phyloP scores from a whole-genome alignment of 202 grass and related monocot genomes.

The Schoenoplectus triqueter region DNA sequence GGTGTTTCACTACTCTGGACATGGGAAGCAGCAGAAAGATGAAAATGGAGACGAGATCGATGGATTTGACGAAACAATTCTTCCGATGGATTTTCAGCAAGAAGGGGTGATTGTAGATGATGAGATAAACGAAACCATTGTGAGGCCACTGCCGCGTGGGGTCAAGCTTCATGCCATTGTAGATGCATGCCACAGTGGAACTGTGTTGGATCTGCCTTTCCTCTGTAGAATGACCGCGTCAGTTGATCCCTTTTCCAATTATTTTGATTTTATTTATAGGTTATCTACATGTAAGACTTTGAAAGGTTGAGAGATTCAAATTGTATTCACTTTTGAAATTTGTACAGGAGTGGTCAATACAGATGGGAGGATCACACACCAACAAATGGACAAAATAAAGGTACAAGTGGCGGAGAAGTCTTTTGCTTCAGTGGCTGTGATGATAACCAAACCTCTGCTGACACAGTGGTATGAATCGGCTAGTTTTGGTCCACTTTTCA shows the following conservation, averaged over 20 bases:
- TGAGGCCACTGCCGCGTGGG: slow-evolving; percentile 44
- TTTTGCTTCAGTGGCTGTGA: slow-evolving; percentile 55
- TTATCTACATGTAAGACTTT: slow-evolving; percentile 19
- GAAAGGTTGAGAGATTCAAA: neutral
- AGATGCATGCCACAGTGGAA: slow-evolving; percentile 58
- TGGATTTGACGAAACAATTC: slow-evolving; percentile 51
- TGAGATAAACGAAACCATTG: slow-evolving; percentile 52
- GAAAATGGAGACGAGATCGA: slow-evolving; percentile 46
- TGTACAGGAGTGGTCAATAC: slow-evolving; percentile 47
- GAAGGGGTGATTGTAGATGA: slow-evolving; percentile 52
- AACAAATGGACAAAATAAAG: slow-evolving; percentile 47
- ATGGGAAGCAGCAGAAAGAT: slow-evolving; percentile 44
- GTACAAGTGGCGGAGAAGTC: slow-evolving; percentile 49
- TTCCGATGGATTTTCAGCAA: slow-evolving; percentile 44
- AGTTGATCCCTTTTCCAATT: slow-evolving; percentile 28
- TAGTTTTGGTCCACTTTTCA: neutral
- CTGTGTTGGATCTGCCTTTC: slow-evolving; percentile 51
- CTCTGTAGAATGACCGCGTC: slow-evolving; percentile 54
- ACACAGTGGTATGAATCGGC: slow-evolving; percentile 42
- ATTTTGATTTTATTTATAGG: slow-evolving; percentile 22
- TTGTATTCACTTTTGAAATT: slow-evolving; percentile 41
- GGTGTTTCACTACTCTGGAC: slow-evolving; percentile 59
- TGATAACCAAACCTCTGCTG: slow-evolving; percentile 51
- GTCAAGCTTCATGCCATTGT: slow-evolving; percentile 53
- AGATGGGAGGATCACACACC: slow-evolving; percentile 55